Percentiles rank a stretch among this genome's conserved stretches.
Conservation (phyloP, 179 eudicot species). For the Corrigiola litoralis region DNA sequence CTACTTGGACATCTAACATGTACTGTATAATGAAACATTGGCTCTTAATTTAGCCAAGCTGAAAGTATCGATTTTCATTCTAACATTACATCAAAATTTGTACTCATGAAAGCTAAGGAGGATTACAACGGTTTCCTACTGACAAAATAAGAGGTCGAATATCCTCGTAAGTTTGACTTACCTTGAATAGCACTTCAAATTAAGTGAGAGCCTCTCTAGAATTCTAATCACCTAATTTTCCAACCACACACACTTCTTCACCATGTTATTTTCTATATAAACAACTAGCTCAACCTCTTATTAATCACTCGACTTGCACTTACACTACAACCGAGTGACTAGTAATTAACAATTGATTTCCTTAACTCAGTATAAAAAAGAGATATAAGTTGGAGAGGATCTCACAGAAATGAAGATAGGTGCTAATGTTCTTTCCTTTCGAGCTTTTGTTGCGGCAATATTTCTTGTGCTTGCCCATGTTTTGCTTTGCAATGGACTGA, state of each 20-base stretch:
- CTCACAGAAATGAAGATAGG: constrained; percentile 18
- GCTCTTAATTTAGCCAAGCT: too few species aligned
- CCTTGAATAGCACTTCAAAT: constrained; percentile 21
- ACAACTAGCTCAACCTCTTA: constrained; percentile 1
- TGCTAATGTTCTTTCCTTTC: not conserved
- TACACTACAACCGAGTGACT: not conserved
- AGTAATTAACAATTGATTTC: not conserved
- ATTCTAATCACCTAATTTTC: constrained; percentile 19
- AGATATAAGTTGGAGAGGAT: not conserved
- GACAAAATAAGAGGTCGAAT: not conserved
- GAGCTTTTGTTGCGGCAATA: constrained; percentile 14
- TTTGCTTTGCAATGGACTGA: constrained; percentile 25
- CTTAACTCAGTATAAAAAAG: too few species aligned
- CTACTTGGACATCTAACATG: too few species aligned
- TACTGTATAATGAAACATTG: too few species aligned
- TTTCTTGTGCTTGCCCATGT: constrained; percentile 14
- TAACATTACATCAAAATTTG: not conserved
- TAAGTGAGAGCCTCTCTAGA: constrained; percentile 5
- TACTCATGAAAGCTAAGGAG: not conserved
- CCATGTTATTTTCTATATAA: constrained; percentile 6
- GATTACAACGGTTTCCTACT: not conserved
- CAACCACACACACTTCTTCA: constrained; percentile 4
- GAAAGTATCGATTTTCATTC: too few species aligned
- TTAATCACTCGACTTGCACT: constrained; percentile 3
- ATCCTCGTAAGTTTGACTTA: constrained; percentile 11